Base-by-base conservation (phyloP, 1,284 basidiomycete species). In the Leccinum fallax region DNA sequence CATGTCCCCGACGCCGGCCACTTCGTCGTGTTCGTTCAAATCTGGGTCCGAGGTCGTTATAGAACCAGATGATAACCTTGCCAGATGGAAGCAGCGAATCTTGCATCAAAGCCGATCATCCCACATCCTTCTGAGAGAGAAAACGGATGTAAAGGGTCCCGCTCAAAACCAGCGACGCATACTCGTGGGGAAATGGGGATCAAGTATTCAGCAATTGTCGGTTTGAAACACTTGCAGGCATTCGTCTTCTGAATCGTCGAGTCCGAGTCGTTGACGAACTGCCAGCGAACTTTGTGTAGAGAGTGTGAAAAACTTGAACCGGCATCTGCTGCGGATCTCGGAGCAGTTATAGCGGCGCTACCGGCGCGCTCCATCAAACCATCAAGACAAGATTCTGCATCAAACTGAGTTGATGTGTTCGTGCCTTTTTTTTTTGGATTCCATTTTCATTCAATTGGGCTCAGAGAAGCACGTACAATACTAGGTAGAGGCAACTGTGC, bases 311-410 rank as follows among this genome's bases (percentile, higher is more conserved):
- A 53, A 4, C 34, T 5, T 30, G 30, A 30, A 49, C 26, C 36
- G 34, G 34, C 38, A 21, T 46, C 2, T 6, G 26, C 49, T 34
- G 36, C 43, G 55, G 43, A 46, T 54, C 30, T 9, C 34, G 48
- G 24, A 19, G 30, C 24, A 4, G 16, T 43, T 60, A 48, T 26
- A 28, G 46, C 28, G 61, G 53, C 13, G 61, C 49, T 63, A 24
- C 8, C 19, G 19, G 19, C 2, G 5, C 55, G 34, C 19, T 11
- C 13, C n/a, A 53, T n/a, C 26, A n/a, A 52, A 16, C 26, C 49
- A 21, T 8, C 6, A 38, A 38, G 16, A 9, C 38, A 40, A 43
- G 40, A 5, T 40, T 40, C 38, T 40, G 21, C 46, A 48, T 21
- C 46, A 36, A 36, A 36, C 30, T 30, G 30, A 30, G 28, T 30